Evolutionary conservation across 1,284 basidiomycete genomes (phyloP), one percentile per base, ranked within the genome.

Genomic region (Leccinum fuscescens): DNA sequence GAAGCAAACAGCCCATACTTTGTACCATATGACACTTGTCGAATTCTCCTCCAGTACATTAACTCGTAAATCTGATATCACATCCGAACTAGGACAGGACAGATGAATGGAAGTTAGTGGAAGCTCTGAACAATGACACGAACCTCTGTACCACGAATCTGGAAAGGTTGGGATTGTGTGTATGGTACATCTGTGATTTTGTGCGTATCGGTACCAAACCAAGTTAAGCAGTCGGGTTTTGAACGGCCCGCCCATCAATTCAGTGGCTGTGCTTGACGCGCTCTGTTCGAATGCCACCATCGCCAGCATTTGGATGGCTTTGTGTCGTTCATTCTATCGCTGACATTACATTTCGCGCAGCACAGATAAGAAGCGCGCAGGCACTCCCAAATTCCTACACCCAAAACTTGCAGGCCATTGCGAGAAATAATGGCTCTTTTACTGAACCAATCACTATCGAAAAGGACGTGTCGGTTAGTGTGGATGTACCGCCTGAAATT

Each of bases 1-100:
- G 48, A n/a, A 17, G 15, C 7, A 44, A 59, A 60, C 0, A 22
- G 50, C 6, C 14, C 78, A 59, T 70, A 88, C 89, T 79, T 90
- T 92, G 74, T 85, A 90, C 89, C 89, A 92, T 17, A 88, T 71
- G 3, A 90, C 80, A 51, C 78, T 79, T 4, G 82, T 79, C 2
- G 82, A 80, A 22, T 77, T 78, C 69, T 90, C 88, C 59, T 82
- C 80, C 1, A 74, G 76, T 1, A 92, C 79, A 62, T 89, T 87
- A 2, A 91, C 76, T 58, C 85, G 80, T 77, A 88, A 80, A 63
- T 90, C 87, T 54, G 85, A 84, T 46, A 92, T 78, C 29, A 91
- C 89, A 74, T 92, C 89, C 49, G 89, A 86, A 66, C 89, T 91
- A 50, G 33, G 44, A 50, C 8, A 31, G 11, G 22, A 49, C 60